Conservation (phyloP, 1,139 yeast genomes). For the Diutina pseudorugosa region DNA sequence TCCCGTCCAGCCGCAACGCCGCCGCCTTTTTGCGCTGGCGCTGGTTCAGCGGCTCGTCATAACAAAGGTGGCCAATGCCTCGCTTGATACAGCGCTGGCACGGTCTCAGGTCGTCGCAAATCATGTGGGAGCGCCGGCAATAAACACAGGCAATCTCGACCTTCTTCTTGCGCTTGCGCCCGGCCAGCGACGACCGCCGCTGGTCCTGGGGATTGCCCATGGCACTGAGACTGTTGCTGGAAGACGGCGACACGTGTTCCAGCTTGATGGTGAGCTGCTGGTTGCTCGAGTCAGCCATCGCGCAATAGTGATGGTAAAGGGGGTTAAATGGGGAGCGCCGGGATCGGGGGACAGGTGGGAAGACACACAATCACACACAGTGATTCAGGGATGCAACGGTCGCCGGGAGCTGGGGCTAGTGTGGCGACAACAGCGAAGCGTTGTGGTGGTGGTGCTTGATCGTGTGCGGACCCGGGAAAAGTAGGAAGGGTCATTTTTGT, state of each 20-base stretch:
- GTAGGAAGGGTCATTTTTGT: neutral
- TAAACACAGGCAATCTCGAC: slow-evolving; percentile 75
- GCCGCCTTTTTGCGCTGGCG: slow-evolving; percentile 25
- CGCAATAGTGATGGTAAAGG: neutral
- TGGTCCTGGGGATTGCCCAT: neutral
- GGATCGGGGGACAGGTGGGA: no score
- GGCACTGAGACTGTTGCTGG: neutral
- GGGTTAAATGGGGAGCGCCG: no score
- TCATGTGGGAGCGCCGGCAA: slow-evolving; percentile 90
- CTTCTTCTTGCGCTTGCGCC: slow-evolving; percentile 36
- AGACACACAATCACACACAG: no score
- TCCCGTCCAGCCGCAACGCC: neutral
- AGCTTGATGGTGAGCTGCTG: neutral
- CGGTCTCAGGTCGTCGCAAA: slow-evolving; percentile 80
- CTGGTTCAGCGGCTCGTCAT: slow-evolving; percentile 53
- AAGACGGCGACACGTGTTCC: neutral
- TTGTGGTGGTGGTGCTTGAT: neutral
- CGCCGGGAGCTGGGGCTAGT: neutral
- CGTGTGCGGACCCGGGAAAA: neutral
- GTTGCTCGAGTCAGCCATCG: neutral
- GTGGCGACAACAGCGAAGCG: neutral
- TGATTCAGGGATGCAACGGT: no score
- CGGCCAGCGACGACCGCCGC: neutral
- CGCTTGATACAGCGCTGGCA: slow-evolving; percentile 81
- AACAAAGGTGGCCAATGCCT: slow-evolving; percentile 82